phyloP scores from a whole-genome alignment of 371 early-diverging fungal genomes.

The Furculomyces boomerangus region DNA sequence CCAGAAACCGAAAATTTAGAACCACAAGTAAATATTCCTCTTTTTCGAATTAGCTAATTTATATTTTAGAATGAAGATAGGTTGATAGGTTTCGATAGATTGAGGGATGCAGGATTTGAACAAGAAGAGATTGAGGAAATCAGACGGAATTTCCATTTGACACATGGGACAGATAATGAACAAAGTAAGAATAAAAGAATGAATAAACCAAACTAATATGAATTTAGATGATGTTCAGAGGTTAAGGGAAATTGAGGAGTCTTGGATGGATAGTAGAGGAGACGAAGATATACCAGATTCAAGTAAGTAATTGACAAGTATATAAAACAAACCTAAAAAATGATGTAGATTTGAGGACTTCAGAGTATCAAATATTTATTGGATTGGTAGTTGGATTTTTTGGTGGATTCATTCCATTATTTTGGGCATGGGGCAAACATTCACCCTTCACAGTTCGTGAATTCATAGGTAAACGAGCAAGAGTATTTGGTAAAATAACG shows the following conservation, averaged over 20 bases:
- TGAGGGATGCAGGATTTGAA: background rate
- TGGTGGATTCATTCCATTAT: slow-evolving; percentile 1
- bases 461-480: background rate
- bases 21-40: background rate
- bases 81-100: background rate
- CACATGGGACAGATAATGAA: slow-evolving; percentile 1
- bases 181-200: no score
- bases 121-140: slow-evolving; percentile 4
- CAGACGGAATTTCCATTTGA: background rate
- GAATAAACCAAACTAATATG: no score
- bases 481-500: background rate
- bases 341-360: background rate
- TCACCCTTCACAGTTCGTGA: background rate
- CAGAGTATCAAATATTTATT: background rate
- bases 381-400: slow-evolving; percentile 1
- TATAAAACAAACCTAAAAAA: background rate
- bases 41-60: background rate
- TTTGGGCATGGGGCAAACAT: background rate
- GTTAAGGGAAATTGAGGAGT: slow-evolving; percentile 2
- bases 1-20: background rate
- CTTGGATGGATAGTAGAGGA: slow-evolving; percentile 1
- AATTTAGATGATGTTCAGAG: background rate
- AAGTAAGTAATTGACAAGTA: background rate
- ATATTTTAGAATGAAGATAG: background rate
- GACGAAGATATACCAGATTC: background rate